phyloP scores from a whole-genome alignment of 192 early-diverging fungal species.

The Backusella morwellensis region DNA sequence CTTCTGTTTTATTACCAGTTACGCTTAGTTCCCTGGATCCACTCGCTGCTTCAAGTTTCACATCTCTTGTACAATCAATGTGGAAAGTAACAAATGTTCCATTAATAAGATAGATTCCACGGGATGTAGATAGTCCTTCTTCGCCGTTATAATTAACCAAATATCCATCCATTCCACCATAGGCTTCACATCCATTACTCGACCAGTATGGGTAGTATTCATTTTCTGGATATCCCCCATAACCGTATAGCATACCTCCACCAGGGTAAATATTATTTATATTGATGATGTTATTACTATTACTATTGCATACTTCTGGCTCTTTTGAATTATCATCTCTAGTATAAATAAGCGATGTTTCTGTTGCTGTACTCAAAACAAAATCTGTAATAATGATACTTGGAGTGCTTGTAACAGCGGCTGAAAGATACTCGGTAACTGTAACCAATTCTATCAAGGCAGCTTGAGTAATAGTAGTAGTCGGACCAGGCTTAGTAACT shows the following conservation, averaged over 20 bases:
- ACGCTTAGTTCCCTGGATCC: neutral
- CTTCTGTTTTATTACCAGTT: neutral
- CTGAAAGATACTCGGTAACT: neutral
- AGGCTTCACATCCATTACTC: neutral
- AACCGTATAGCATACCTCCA: neutral
- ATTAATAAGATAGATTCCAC: neutral
- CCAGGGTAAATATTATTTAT: neutral
- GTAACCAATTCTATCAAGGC: neutral
- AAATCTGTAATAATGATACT: neutral
- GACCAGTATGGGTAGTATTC: neutral
- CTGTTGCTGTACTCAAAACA: neutral
- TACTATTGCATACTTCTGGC: neutral
- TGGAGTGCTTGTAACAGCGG: neutral
- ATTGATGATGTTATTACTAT: neutral
- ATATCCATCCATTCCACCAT: neutral
- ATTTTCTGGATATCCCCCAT: neutral
- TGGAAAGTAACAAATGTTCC: neutral
- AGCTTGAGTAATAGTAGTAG: neutral
- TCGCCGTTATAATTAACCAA: neutral
- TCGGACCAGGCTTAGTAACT: too few species aligned
- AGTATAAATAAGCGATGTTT: neutral
- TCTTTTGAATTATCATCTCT: neutral
- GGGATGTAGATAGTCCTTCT: neutral
- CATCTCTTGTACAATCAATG: neutral
- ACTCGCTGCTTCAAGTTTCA: neutral